Evolutionary conservation across 345 rosid species (phyloP).

Genomic region (Erucastrum elatum): DNA sequence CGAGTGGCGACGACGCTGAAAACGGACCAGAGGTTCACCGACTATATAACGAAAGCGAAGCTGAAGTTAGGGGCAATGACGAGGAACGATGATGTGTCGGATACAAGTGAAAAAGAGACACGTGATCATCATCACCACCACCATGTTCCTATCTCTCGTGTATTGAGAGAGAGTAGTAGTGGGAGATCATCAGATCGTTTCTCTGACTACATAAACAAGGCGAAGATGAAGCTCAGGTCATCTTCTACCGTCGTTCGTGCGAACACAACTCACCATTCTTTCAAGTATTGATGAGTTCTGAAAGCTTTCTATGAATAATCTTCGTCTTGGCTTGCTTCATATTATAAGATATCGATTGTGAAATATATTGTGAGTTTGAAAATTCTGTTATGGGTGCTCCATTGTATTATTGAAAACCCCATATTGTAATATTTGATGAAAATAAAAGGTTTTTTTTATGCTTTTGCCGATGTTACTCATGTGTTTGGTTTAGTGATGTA

Average conservation of each 20-base stretch:
- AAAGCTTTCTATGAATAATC: constrained; percentile 2
- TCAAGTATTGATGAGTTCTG: constrained; percentile 7
- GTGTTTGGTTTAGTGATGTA: too few relatives aligned
- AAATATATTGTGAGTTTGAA: constrained; percentile 2
- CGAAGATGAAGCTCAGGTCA: constrained; percentile 36
- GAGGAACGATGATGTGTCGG: constrained; percentile 23
- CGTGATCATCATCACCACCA: constrained; percentile 16
- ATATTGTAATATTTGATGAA: constrained; percentile 5
- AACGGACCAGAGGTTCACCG: constrained; percentile 37
- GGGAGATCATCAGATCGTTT: constrained; percentile 33
- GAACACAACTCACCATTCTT: constrained; percentile 17
- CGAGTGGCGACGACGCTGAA: constrained; percentile 35
- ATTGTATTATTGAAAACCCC: background rate
- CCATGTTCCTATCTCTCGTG: constrained; percentile 34
- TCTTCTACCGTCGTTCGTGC: constrained; percentile 31
- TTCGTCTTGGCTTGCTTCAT: constrained; percentile 5
- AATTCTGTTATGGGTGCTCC: background rate
- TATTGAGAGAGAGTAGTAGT: constrained; percentile 19
- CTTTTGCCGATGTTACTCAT: too few relatives aligned
- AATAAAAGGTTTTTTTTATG: background rate
- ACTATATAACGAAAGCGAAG: constrained; percentile 36
- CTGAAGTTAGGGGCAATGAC: constrained; percentile 36
- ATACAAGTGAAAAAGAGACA: constrained; percentile 23
- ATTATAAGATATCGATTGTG: background rate
- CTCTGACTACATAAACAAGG: constrained; percentile 34